Percentiles rank a stretch among this genome's conserved stretches.
phyloP scores from a whole-genome alignment of 2,329 filamentous ascomycete genomes.

The Exophiala bonariae region DNA sequence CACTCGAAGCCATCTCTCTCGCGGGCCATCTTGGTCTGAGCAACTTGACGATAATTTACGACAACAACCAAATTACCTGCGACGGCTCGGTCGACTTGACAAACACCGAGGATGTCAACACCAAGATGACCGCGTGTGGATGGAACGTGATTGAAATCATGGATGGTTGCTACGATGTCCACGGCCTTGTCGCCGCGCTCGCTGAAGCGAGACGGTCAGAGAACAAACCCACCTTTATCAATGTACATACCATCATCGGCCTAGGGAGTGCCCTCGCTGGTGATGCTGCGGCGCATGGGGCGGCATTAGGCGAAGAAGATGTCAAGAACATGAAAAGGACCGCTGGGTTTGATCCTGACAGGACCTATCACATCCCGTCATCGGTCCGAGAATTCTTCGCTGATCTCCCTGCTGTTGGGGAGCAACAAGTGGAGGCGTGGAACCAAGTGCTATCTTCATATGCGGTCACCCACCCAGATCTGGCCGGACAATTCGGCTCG shows the following conservation, averaged over 20 bases:
- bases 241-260: constrained; percentile 55
- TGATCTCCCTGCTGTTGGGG: constrained; percentile 48
- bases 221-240: constrained; percentile 58
- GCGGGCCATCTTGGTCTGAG: constrained; percentile 57
- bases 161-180: constrained; percentile 55
- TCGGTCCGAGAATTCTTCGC: constrained; percentile 54
- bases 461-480: constrained; percentile 44
- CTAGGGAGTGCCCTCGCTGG: constrained; percentile 50
- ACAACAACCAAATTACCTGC: constrained; percentile 63
- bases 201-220: constrained; percentile 39
- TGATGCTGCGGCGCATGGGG: constrained; percentile 58
- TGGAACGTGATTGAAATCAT: constrained; percentile 57
- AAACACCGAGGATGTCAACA: constrained; percentile 58
- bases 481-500: constrained; percentile 49
- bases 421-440: constrained; percentile 52
- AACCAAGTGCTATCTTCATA: constrained; percentile 47
- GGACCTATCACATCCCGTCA: constrained; percentile 48
- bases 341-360: constrained; percentile 51
- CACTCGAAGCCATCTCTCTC: constrained; percentile 56
- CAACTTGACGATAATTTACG: constrained; percentile 60
- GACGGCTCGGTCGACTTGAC: constrained; percentile 57
- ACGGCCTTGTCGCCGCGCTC: constrained; percentile 48
- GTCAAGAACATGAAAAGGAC: constrained; percentile 55
- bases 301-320: constrained; percentile 55
- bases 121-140: constrained; percentile 58